Evolutionary conservation across 1,139 yeast genomes (phyloP), one percentile per base, ranked within the genome.

Genomic region (Debaryomyces sp.): DNA sequence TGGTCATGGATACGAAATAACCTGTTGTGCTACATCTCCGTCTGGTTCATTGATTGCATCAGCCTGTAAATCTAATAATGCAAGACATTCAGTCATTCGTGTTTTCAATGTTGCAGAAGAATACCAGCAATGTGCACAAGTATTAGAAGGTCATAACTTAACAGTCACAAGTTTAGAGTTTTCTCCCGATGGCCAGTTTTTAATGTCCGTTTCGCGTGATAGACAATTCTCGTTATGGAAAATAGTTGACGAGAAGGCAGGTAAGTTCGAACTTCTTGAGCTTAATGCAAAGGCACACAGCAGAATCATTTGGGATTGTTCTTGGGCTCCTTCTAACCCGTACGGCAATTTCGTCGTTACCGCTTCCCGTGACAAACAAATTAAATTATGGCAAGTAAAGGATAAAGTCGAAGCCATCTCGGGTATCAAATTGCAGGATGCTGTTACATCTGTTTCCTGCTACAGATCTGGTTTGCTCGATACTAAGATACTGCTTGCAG

Each of bases 1-100:
- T 61, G 99, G 99, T 0, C 99, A 95, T 66, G 99, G 99, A 12
- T 95, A 91, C 68, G 99, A 95, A 66, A 84, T 92, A 43, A 82
- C 91, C 0, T 80, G 96, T 41, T 78, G 92, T 45, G 96, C 89
- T 46, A 80, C 85, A 1, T 81, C 89, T 4, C 84, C 86, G 12
- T 84, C 80, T 58, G 80, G 83, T n/a, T 66, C 69, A 34, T 66
- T 87, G 29, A 78, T 92, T 43, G 97, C 96, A 1, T 84, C 96
- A 8, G 89, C 97, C n/a, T 94, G 98, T 71, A 82, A 85, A 53
- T 92, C 98, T 8, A 94, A 94, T 64, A 81, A 84, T 6, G 79
- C 82, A 30, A 84, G 83, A 54, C 97, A 94, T 67, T 96, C 98
- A 0, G 96, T 86, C 13, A 80, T 94, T 35, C 77, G 98, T 54